Evolutionary conservation across 495 filamentous ascomycete species (phyloP).

Genomic region (Penicillium longicatenatum): DNA sequence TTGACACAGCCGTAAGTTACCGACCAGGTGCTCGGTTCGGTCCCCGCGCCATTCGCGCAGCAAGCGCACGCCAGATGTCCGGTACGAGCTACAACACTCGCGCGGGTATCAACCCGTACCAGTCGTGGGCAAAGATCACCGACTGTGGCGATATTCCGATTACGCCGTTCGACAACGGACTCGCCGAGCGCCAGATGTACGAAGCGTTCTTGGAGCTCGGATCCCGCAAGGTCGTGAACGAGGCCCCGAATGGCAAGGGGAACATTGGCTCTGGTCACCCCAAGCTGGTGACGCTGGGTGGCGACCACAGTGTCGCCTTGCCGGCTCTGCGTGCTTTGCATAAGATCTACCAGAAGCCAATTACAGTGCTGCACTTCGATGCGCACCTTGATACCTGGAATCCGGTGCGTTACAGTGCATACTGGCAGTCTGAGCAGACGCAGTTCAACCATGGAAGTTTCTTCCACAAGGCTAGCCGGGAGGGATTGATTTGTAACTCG

Average conservation of each 20-base stretch:
- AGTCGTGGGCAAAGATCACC: constrained; percentile 69
- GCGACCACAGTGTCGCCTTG: constrained; percentile 78
- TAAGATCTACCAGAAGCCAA: constrained; percentile 66
- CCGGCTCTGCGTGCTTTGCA: constrained; percentile 73
- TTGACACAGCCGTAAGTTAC: constrained; percentile 82
- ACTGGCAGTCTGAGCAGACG: constrained; percentile 68
- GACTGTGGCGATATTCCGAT: constrained; percentile 87
- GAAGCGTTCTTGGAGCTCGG: constrained; percentile 70
- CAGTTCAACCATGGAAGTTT: constrained; percentile 83
- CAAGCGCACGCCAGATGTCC: constrained; percentile 69
- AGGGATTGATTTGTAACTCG: constrained; percentile 68
- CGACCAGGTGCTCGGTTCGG: constrained; percentile 83
- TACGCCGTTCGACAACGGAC: constrained; percentile 73
- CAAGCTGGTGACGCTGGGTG: constrained; percentile 76
- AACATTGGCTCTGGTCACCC: constrained; percentile 53
- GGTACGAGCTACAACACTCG: constrained; percentile 78
- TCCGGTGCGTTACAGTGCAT: constrained; percentile 72
- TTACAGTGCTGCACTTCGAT: constrained; percentile 85
- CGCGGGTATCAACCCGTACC: constrained; percentile 75
- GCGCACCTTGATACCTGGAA: constrained; percentile 85
- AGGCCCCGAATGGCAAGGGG: constrained; percentile 34
- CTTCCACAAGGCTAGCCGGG: constrained; percentile 79
- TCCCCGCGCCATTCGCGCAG: constrained; percentile 78
- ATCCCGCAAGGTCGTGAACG: constrained; percentile 45
- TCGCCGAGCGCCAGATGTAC: constrained; percentile 77